Evolutionary conservation across 129 eudicot species (phyloP).

Genomic region (Artemisia tridentata): DNA sequence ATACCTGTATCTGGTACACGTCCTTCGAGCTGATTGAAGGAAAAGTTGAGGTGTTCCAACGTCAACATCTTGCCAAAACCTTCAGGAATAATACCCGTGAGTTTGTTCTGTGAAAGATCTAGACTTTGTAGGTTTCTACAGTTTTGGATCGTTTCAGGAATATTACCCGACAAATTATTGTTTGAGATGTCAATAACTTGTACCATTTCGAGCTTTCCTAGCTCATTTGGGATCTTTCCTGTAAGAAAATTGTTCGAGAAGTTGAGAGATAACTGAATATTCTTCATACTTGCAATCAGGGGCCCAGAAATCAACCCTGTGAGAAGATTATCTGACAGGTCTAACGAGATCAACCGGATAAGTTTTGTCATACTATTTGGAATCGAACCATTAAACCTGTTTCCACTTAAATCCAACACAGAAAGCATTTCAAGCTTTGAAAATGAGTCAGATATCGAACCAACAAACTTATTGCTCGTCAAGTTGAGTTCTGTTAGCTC

Average conservation of each 20-base stretch:
- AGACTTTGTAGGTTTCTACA: slow-evolving; percentile 64
- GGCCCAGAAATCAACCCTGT: slow-evolving; percentile 54
- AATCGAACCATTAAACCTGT: slow-evolving; percentile 62
- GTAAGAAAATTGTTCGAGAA: slow-evolving; percentile 56
- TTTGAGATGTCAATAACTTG: slow-evolving; percentile 73
- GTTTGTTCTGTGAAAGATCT: slow-evolving; percentile 66
- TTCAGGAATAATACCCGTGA: slow-evolving; percentile 66
- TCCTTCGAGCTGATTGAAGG: slow-evolving; percentile 78
- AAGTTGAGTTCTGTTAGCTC: slow-evolving; percentile 46
- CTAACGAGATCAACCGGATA: slow-evolving; percentile 37
- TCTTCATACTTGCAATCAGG: slow-evolving; percentile 52
- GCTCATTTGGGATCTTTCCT: slow-evolving; percentile 60
- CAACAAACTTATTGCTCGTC: slow-evolving; percentile 50
- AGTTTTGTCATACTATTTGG: slow-evolving; percentile 48
- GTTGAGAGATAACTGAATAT: slow-evolving; percentile 58
- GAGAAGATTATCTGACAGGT: slow-evolving; percentile 60
- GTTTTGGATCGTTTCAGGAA: slow-evolving; percentile 46
- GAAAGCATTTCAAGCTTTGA: slow-evolving; percentile 60
- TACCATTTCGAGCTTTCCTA: slow-evolving; percentile 68
- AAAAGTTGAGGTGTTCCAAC: slow-evolving; percentile 62
- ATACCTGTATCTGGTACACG: slow-evolving; percentile 51
- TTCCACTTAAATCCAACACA: slow-evolving; percentile 57
- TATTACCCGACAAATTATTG: slow-evolving; percentile 62
- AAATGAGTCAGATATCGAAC: slow-evolving; percentile 50
- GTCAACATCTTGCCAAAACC: slow-evolving; percentile 35